These are phyloP conservation scores for Tuber microsphaerosporum DNA, from an alignment of 495 filamentous ascomycete genomes.

Conservation along the genomic window DNA sequence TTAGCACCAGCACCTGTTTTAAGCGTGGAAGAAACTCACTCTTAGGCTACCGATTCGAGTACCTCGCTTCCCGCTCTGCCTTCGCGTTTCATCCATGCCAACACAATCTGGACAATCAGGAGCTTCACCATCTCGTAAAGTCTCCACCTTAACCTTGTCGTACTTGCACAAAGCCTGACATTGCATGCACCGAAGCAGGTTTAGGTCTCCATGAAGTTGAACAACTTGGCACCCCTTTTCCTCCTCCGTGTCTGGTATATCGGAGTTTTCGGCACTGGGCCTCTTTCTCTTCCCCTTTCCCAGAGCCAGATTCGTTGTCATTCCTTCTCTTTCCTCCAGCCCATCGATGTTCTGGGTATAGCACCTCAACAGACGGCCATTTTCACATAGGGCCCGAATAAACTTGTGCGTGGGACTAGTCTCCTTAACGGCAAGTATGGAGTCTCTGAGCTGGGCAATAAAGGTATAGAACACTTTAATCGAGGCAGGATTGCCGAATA, in stretches of 20 bases:
- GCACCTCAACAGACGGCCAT: slow-evolving; percentile 56
- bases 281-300: slow-evolving; percentile 52
- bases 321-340: slow-evolving; percentile 58
- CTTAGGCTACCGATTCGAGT: slow-evolving; percentile 53
- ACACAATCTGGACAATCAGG: slow-evolving; percentile 58
- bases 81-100: slow-evolving; percentile 51
- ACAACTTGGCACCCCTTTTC: slow-evolving; percentile 53
- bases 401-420: slow-evolving; percentile 57
- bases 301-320: slow-evolving; percentile 47
- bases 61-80: slow-evolving; percentile 56
- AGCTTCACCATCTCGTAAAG: slow-evolving; percentile 51
- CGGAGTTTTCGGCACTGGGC: slow-evolving; percentile 32
- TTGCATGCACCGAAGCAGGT: slow-evolving; percentile 55
- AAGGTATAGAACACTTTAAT: slow-evolving; percentile 64
- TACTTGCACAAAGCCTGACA: slow-evolving; percentile 56
- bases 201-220: slow-evolving; percentile 59
- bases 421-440: slow-evolving; percentile 49
- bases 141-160: slow-evolving; percentile 48
- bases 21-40: slow-evolving; percentile 13
- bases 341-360: slow-evolving; percentile 70
- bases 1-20: slow-evolving; percentile 15
- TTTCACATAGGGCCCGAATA: slow-evolving; percentile 55
- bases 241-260: slow-evolving; percentile 36
- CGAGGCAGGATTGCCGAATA: slow-evolving; percentile 57
- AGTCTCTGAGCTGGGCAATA: slow-evolving; percentile 55